These are phyloP conservation scores for Zea luxurians DNA, from an alignment of 176 grass and related monocot species.

Conservation along the genomic window DNA sequence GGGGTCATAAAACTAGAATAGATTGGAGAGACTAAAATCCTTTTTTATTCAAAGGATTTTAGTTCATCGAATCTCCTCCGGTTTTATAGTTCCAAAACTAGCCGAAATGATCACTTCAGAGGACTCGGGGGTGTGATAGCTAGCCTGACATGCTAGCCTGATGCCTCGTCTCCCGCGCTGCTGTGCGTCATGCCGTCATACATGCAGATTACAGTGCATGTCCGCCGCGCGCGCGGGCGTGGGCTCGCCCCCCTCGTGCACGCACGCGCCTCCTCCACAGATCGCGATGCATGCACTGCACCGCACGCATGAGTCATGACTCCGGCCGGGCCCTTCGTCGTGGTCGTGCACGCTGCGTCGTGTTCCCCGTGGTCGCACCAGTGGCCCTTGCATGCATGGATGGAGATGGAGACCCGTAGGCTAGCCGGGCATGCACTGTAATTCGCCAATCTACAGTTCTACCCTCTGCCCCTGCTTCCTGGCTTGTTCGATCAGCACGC, in stretches of 20 bases:
- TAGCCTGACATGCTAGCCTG: too few species aligned
- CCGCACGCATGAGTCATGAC: not conserved
- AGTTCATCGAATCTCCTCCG: too few species aligned
- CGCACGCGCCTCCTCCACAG: slow-evolving; percentile 2
- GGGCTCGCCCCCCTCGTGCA: not conserved
- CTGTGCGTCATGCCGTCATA: not conserved
- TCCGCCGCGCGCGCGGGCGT: not conserved
- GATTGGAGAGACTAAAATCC: too few species aligned
- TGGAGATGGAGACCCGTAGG: not conserved
- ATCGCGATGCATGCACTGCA: not conserved
- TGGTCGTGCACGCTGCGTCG: not conserved
- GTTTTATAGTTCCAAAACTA: too few species aligned
- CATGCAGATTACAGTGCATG: not conserved
- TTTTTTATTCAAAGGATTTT: too few species aligned
- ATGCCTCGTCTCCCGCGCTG: too few species aligned
- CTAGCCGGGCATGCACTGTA: not conserved
- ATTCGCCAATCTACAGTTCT: too few species aligned
- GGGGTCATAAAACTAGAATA: too few species aligned
- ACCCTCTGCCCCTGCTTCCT: too few species aligned
- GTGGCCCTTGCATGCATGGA: not conserved
- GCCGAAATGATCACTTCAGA: too few species aligned
- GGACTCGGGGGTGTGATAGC: too few species aligned
- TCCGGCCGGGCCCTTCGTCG: not conserved
- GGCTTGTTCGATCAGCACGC: too few species aligned
- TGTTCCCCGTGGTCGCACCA: not conserved